Percentiles rank a stretch among this genome's conserved stretches.
phyloP scores from a whole-genome alignment of 768 basidiomycete species.

The Russula dissimulans region DNA sequence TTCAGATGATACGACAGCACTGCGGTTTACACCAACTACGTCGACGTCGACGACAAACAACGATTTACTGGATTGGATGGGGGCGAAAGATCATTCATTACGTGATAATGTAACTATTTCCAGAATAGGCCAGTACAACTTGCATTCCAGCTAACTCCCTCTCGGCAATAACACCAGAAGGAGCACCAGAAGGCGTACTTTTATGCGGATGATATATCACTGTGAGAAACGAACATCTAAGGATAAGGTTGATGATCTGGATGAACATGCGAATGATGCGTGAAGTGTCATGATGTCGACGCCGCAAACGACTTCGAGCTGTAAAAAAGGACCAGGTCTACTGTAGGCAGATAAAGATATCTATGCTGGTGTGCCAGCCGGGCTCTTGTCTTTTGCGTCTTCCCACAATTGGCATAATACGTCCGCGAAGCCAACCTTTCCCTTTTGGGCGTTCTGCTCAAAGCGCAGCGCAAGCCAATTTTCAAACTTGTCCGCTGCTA shows the following conservation, averaged over 20 bases:
- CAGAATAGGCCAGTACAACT: too few species aligned
- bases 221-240: background rate
- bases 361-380: constrained; percentile 25
- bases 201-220: background rate
- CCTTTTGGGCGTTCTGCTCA: constrained; percentile 83
- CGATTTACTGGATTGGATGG: too few species aligned
- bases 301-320: constrained; percentile 16
- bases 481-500: constrained; percentile 76
- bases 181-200: too few species aligned
- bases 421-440: constrained; percentile 84
- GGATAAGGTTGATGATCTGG: background rate
- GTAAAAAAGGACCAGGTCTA: constrained; percentile 22
- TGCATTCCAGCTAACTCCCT: too few species aligned
- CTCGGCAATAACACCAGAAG: too few species aligned
- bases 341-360: constrained; percentile 12
- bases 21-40: background rate
- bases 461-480: constrained; percentile 82
- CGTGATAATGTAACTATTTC: background rate
- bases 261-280: constrained; percentile 18
- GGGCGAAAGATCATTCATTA: background rate
- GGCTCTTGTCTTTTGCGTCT: constrained; percentile 44
- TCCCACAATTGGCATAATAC: constrained; percentile 77
- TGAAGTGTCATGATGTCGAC: constrained; percentile 16
- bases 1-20: background rate
- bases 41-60: background rate